A percentile compares a stretch with the other conserved stretches of the same genome.
Conservation (phyloP, 1,284 basidiomycete species). For the Heterobasidion occidentale region DNA sequence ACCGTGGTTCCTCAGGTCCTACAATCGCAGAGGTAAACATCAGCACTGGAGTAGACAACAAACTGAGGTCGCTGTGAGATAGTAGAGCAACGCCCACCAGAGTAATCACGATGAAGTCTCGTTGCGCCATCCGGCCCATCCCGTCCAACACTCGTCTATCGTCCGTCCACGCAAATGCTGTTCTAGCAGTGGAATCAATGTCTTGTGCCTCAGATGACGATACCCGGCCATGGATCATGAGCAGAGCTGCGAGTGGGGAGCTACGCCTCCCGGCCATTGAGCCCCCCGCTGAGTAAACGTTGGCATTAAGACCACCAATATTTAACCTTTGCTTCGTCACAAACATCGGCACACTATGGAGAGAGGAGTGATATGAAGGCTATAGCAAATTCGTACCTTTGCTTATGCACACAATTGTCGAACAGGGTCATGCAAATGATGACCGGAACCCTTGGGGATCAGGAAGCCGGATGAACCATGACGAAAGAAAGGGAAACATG, state of each 20-base stretch:
- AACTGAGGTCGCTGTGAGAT: neutral
- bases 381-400: neutral
- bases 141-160: no score
- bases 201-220: neutral
- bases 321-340: neutral
- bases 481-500: neutral
- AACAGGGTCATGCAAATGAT: neutral
- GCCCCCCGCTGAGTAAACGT: no score
- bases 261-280: no score
- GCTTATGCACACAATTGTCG: neutral
- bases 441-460: neutral
- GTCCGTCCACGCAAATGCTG: constrained; percentile 10
- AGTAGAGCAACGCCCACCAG: neutral
- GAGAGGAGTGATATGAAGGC: neutral
- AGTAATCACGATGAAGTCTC: neutral
- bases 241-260: constrained; percentile 35
- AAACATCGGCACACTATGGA: constrained; percentile 36
- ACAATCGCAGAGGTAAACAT: neutral
- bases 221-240: constrained; percentile 55
- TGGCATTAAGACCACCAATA: no score
- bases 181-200: constrained; percentile 18
- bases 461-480: neutral
- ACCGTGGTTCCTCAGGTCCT: constrained; percentile 1
- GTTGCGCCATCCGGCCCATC: neutral
- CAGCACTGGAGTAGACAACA: neutral